Evolutionary conservation across 2,329 filamentous ascomycete genomes (phyloP), one percentile per base, ranked within the genome.

Genomic region (Lecanicillium sp.): DNA sequence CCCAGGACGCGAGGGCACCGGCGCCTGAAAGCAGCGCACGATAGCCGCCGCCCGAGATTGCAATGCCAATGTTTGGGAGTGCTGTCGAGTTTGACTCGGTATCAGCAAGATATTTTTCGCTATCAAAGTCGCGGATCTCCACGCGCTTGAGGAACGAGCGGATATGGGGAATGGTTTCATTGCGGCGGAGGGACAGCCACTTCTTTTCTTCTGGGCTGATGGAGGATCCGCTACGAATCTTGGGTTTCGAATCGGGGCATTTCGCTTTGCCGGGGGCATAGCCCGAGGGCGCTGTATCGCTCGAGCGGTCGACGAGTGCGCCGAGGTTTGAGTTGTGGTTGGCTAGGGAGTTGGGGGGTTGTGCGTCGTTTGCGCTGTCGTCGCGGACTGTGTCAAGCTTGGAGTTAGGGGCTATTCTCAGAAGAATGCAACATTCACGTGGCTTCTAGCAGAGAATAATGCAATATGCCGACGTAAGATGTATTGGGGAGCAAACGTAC

Each of bases 1-100:
- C 85, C 44, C 85, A 86, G 0, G 85, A 85, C 18, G 81, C 72
- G 9, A 90, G 49, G 25, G 78, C 79, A 36, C 85, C 85, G 5
- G 78, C 85, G 11, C 83, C 85, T 51, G 83, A 87, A 66, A 86
- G 68, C 60, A 89, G 63, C 4, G 85, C 85, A 37, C 85, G 69
- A 55, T 88, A 92, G 17, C 85, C 85, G 51, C 85, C 85, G 6
- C 85, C 85, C 0, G 83, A 88, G 25, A 81, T 65, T 5, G 85
- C 83, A 45, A 90, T 76, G 9, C 66, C 85, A 45, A 90, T 78
- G 46, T 62, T 63, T 9, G 65, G 65, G 15, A 64, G 48, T 14
- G 49, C 45, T 11, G 6, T 81, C 78, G 45, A 80, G 54, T 88
- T 85, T 57, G 81, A 80, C 20, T 75, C 58, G 43, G 77, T 60